Conservation (phyloP, 129 eudicot species). For the carrot (Daucus carota) region DH1_v3.0 NC_030383.2:10335001-10335500, state of each 20-base stretch:
- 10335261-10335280: constrained; percentile 8
- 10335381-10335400: background rate
- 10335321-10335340: background rate
- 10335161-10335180: constrained; percentile 97
- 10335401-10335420: background rate
- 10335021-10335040: too few species aligned
- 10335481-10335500: background rate
- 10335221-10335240: constrained; percentile 9
- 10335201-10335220: constrained; percentile 22
- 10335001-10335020: background rate
- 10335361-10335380: background rate
- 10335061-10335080: too few species aligned
- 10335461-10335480: background rate
- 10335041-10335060: background rate
- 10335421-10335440: background rate
- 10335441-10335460: too few species aligned
- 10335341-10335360: background rate
- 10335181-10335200: constrained; percentile 72
- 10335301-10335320: background rate
- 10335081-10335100: background rate
- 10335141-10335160: constrained; percentile 88
- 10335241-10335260: constrained; percentile 7
- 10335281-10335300: constrained; percentile 8
- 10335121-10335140: too few species aligned
- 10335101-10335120: background rate